phyloP scores from a whole-genome alignment of 495 filamentous ascomycete species.

The Pyrenula massariospora region DNA sequence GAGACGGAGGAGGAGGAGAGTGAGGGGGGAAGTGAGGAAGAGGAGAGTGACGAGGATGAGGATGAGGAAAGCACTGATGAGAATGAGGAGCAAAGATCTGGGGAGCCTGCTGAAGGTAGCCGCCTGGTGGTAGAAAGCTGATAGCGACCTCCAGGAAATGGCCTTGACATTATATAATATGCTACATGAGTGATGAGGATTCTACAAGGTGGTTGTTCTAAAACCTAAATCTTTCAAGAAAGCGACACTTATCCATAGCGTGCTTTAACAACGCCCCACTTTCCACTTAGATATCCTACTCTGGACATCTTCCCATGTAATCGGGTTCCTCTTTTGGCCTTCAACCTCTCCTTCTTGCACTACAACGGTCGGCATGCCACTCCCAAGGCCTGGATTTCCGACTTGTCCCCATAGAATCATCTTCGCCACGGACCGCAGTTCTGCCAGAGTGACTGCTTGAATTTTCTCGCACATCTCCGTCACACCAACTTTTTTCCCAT shows the following conservation, averaged over 20 bases:
- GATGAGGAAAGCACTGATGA: slow-evolving; percentile 11
- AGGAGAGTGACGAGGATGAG: slow-evolving; percentile 16
- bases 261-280: slow-evolving; percentile 51
- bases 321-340: slow-evolving; percentile 30
- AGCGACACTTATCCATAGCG: not conserved
- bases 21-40: slow-evolving; percentile 10
- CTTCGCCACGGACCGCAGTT: slow-evolving; percentile 76
- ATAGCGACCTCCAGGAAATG: not conserved
- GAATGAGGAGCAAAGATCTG: not conserved
- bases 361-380: slow-evolving; percentile 87
- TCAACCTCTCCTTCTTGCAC: slow-evolving; percentile 60
- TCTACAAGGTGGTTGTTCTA: not conserved
- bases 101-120: not conserved
- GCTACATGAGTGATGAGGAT: not conserved
- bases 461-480: slow-evolving; percentile 89
- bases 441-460: slow-evolving; percentile 64
- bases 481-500: slow-evolving; percentile 81
- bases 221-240: not conserved
- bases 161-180: not conserved
- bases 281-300: slow-evolving; percentile 74
- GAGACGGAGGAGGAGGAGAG: slow-evolving; percentile 31
- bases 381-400: slow-evolving; percentile 64
- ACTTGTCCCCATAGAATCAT: slow-evolving; percentile 68
- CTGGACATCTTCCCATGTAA: slow-evolving; percentile 85
- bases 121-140: not conserved